Evolutionary conservation across 73 alveolate species (phyloP), one percentile per base, ranked within the genome.

Genomic region (Breviolum minutum): DNA sequence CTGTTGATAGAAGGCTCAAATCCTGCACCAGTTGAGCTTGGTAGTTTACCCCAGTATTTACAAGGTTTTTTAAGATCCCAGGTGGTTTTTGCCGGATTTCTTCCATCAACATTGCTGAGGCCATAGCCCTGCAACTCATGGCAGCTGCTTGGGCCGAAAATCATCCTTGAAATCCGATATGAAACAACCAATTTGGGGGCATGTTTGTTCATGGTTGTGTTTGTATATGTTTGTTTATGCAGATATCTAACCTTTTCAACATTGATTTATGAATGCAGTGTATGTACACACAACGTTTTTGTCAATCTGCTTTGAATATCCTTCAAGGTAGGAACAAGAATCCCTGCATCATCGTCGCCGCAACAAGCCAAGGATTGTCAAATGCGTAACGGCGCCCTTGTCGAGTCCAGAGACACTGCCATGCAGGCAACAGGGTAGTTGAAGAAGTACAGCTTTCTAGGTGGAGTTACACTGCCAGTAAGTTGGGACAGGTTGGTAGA

Each of bases 361-460:
- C 7, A 63, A 20, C 63, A 61, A 40, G 11, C 89, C 89, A 32
- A 81, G 89, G 89, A 81, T 30, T 81, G 89, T 69, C 89, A 81
- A 13, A 7, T 30, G 89, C 69, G 89, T 19, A 81, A 29, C 60
- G 70, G 60, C 24, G 66, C 89, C 30, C 60, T 40, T 40, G 29
- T 30, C 14, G 89, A 81, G 66, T 27, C 89, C 68, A 30, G 60
- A 19, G 70, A 81, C 64, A 32, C 69, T 1, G 89, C 89, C 66
- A 17, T 48, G 70, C 89, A 81, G 89, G 89, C 68, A 6, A 11
- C 86, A 12, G 63, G 63, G 19, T 71, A n/a, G n/a, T n/a, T n/a
- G n/a, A n/a, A n/a, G n/a, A n/a, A n/a, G n/a, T n/a, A n/a, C n/a
- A n/a, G n/a, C n/a, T n/a, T n/a, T n/a, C n/a, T n/a, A 30, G 19